A percentile compares a stretch with the other conserved stretches of the same genome.
phyloP scores from a whole-genome alignment of 2,329 filamentous ascomycete genomes.

The Tolypocladium tropicale region DNA sequence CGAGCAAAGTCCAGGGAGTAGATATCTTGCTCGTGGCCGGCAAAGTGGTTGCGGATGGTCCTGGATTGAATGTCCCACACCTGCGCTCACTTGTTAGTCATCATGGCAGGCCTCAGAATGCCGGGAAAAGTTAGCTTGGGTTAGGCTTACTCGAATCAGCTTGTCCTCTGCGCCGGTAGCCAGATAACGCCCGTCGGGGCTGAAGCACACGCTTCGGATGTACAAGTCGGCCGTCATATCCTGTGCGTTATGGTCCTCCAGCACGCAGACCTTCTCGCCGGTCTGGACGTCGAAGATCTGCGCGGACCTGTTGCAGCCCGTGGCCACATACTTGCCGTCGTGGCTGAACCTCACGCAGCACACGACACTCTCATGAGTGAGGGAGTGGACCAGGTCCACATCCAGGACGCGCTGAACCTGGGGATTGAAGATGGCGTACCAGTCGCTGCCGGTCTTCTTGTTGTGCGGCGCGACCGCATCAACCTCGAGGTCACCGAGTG shows the following conservation, averaged over 20 bases:
- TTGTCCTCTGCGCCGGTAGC: conserved; percentile 97
- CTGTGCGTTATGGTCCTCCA: conserved; percentile 73
- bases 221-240: conserved; percentile 89
- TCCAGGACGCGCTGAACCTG: conserved; percentile 81
- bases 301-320: conserved; percentile 96
- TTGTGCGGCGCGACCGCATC: conserved; percentile 76
- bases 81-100: conserved; percentile 31
- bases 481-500: conserved; percentile 76
- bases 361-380: conserved; percentile 90
- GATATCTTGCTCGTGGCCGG: conserved; percentile 97
- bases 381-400: conserved; percentile 86
- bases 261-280: conserved; percentile 77
- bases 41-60: conserved; percentile 83
- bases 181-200: conserved; percentile 85
- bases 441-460: conserved; percentile 84
- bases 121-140: conserved; percentile 6
- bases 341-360: conserved; percentile 96
- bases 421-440: conserved; percentile 97
- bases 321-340: conserved; percentile 92
- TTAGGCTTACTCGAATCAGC: conserved; percentile 69
- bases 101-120: background rate
- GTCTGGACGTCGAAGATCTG: conserved; percentile 92
- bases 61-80: conserved; percentile 88
- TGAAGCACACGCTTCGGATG: conserved; percentile 97
- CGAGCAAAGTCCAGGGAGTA: conserved; percentile 93